A percentile compares a stretch with the other conserved stretches of the same genome.
These are phyloP conservation scores for Fusarium brachygibbosum DNA, from an alignment of 2,329 filamentous ascomycete species.

Conservation along the genomic window DNA sequence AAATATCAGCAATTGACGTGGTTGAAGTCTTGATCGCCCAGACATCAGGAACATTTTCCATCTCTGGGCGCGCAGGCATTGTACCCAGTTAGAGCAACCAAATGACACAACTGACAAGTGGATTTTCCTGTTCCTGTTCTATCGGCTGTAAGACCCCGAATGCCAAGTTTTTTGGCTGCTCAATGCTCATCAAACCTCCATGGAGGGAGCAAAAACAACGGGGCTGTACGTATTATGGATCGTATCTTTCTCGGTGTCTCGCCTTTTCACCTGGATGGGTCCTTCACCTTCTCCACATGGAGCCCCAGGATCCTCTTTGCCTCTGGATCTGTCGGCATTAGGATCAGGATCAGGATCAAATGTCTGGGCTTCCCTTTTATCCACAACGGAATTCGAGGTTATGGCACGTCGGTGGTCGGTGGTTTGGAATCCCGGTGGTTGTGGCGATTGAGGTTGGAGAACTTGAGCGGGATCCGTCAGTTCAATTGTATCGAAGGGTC, in stretches of 20 bases:
- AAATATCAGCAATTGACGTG: neutral
- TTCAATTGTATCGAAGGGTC: slow-evolving; percentile 14
- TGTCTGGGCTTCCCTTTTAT: slow-evolving; percentile 7
- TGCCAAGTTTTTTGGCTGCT: slow-evolving; percentile 31
- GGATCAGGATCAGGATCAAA: slow-evolving; percentile 13
- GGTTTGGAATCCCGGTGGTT: slow-evolving; percentile 15
- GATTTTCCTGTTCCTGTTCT: slow-evolving; percentile 20
- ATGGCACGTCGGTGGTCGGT: slow-evolving; percentile 30
- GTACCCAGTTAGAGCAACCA: slow-evolving; percentile 27
- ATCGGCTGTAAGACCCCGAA: slow-evolving; percentile 34
- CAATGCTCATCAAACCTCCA: neutral
- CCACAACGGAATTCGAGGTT: slow-evolving; percentile 18
- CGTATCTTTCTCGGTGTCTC: slow-evolving; percentile 33
- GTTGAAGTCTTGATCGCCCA: neutral
- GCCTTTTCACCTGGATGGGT: slow-evolving; percentile 24
- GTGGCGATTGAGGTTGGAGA: slow-evolving; percentile 15
- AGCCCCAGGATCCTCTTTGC: slow-evolving; percentile 26
- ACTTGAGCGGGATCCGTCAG: slow-evolving; percentile 21
- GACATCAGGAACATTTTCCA: neutral
- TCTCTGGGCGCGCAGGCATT: slow-evolving; percentile 12
- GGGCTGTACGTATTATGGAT: neutral
- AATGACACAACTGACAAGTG: slow-evolving; percentile 34
- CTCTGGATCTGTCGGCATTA: neutral
- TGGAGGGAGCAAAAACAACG: slow-evolving; percentile 8
- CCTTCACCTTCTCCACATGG: slow-evolving; percentile 27